Conservation (phyloP, 345 rosid species). For the Citrus glauca region DNA sequence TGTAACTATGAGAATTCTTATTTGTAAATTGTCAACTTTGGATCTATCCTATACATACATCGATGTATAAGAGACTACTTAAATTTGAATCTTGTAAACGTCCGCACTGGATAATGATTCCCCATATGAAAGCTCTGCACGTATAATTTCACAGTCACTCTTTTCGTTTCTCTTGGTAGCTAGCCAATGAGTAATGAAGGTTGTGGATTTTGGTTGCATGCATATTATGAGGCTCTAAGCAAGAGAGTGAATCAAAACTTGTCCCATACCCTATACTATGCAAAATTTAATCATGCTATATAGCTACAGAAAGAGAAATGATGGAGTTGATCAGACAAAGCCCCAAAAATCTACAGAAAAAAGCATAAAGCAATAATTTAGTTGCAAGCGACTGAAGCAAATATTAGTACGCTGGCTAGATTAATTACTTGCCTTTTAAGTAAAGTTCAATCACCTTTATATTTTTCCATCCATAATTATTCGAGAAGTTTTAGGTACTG, state of each 20-base stretch:
- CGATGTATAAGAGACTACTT: no score
- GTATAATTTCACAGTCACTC: no score
- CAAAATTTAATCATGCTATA: not conserved
- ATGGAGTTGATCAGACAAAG: not conserved
- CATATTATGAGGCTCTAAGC: not conserved
- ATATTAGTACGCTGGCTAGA: no score
- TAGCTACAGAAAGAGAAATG: not conserved
- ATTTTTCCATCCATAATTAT: not conserved
- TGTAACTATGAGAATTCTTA: no score
- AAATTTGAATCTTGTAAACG: no score
- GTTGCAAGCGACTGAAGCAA: not conserved
- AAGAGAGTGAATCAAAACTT: not conserved
- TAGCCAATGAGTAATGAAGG: not conserved
- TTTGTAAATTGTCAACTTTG: no score
- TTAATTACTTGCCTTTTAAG: no score
- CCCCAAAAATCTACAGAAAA: not conserved
- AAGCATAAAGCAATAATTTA: not conserved
- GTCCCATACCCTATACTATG: not conserved
- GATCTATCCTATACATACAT: no score
- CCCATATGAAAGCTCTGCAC: no score
- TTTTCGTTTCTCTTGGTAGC: not conserved
- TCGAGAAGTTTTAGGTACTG: not conserved
- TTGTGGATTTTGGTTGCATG: not conserved
- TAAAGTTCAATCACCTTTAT: not conserved
- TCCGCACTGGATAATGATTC: no score